These are phyloP conservation scores for Populus pruinosa DNA, from an alignment of 345 rosid genomes.

Conservation along the genomic window DNA sequence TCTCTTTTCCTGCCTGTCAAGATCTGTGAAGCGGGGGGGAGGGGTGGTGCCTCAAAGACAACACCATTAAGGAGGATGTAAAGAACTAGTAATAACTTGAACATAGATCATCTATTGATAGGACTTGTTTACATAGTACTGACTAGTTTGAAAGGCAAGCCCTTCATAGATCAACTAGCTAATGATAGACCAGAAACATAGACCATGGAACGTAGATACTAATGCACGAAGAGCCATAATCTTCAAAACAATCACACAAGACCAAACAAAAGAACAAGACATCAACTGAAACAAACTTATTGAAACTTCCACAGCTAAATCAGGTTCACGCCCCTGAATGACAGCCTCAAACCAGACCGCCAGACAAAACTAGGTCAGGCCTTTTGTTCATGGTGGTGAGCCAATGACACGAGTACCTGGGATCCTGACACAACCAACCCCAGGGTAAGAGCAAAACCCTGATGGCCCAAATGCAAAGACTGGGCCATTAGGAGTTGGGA, in stretches of 20 bases:
- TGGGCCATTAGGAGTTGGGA: slow-evolving; percentile 29
- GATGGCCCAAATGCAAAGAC: slow-evolving; percentile 24
- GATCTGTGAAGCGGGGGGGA: not conserved
- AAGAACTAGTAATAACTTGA: not conserved
- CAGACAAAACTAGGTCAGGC: not conserved
- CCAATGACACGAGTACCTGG: slow-evolving; percentile 19
- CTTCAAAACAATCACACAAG: not conserved
- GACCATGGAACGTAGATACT: not conserved
- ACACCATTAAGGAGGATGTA: not conserved
- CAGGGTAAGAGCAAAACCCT: slow-evolving; percentile 31
- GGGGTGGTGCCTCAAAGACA: not conserved
- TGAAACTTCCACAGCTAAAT: not conserved
- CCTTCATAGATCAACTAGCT: not conserved
- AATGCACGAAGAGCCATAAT: not conserved
- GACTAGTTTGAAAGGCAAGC: not conserved
- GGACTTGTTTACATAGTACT: not conserved
- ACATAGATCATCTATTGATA: not conserved
- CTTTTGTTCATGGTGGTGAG: slow-evolving; percentile 6
- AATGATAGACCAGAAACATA: not conserved
- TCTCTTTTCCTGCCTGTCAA: not conserved
- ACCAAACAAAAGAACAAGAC: not conserved
- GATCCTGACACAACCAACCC: slow-evolving; percentile 27
- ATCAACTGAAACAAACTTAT: not conserved
- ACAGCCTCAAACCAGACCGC: not conserved
- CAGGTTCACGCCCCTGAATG: not conserved